Evolutionary conservation across 1,139 yeast species (phyloP).

Genomic region (Saccharomyces hybrid): DNA sequence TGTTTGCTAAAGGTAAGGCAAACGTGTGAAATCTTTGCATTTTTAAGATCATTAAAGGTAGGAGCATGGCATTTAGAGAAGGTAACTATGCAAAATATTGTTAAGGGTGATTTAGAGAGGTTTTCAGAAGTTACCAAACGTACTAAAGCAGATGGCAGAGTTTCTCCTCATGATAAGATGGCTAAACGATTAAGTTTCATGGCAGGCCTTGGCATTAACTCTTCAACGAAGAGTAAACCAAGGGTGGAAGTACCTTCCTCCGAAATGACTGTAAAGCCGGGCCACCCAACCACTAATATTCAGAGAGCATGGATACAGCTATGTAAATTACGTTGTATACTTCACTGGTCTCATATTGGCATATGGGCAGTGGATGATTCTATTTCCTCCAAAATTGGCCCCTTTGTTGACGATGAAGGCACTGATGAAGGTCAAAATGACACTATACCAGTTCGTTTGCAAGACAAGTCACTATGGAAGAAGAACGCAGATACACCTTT

Average conservation of each 20-base stretch:
- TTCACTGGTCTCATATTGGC: slow-evolving; percentile 85
- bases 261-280: slow-evolving; percentile 13
- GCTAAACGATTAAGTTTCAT: slow-evolving; percentile 24
- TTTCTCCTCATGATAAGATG: slow-evolving; percentile 11
- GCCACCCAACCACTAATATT: slow-evolving; percentile 29
- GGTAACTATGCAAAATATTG: slow-evolving; percentile 22
- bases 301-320: slow-evolving; percentile 53
- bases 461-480: background rate
- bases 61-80: slow-evolving; percentile 46
- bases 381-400: slow-evolving; percentile 30
- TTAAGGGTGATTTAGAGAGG: slow-evolving; percentile 13
- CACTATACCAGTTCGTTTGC: background rate
- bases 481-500: background rate
- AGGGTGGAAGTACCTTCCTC: slow-evolving; percentile 14
- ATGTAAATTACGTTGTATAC: slow-evolving; percentile 46
- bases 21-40: slow-evolving; percentile 70
- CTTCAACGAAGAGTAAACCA: slow-evolving; percentile 11
- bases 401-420: slow-evolving; percentile 20
- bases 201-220: slow-evolving; percentile 16
- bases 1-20: slow-evolving; percentile 75
- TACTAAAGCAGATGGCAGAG: slow-evolving; percentile 1
- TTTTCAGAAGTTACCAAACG: slow-evolving; percentile 11
- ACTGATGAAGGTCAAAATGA: slow-evolving; percentile 1
- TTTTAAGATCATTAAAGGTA: slow-evolving; percentile 53
- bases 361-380: slow-evolving; percentile 36